Evolutionary conservation across 2,329 filamentous ascomycete species (phyloP).

Genomic region (Catunica adiposa): DNA sequence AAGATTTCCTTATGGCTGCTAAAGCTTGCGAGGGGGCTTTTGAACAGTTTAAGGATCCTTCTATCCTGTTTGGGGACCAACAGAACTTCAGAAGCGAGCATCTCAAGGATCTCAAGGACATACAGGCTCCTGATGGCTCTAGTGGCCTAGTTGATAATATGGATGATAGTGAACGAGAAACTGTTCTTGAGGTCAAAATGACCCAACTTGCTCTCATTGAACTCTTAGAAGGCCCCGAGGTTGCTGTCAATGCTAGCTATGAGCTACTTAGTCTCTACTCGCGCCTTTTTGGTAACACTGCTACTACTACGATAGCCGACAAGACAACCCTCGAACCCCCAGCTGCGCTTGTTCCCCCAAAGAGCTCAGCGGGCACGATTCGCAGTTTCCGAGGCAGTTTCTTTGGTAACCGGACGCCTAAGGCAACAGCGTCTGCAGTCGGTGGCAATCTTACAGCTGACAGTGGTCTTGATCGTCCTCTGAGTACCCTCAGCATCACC

Average conservation of each 20-base stretch:
- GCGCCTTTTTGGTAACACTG: constrained; percentile 52
- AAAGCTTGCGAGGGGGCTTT: constrained; percentile 81
- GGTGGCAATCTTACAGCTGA: constrained; percentile 5
- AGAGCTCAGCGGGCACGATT: constrained; percentile 53
- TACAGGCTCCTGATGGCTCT: constrained; percentile 18
- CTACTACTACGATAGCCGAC: constrained; percentile 19
- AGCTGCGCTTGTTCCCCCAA: constrained; percentile 26
- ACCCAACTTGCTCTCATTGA: constrained; percentile 78
- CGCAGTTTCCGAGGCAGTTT: constrained; percentile 59
- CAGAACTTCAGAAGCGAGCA: constrained; percentile 47
- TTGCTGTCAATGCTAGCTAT: constrained; percentile 74
- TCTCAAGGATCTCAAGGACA: constrained; percentile 44
- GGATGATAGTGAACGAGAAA: constrained; percentile 69
- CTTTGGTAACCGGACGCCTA: constrained; percentile 38
- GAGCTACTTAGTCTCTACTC: constrained; percentile 72
- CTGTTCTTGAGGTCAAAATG: constrained; percentile 87
- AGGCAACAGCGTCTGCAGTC: constrained; percentile 6
- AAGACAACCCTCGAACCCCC: constrained; percentile 9
- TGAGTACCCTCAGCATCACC: constrained; percentile 27
- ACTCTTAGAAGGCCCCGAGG: constrained; percentile 63
- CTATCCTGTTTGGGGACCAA: constrained; percentile 50
- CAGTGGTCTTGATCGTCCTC: neutral
- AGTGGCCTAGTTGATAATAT: constrained; percentile 52
- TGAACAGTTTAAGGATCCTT: constrained; percentile 65
- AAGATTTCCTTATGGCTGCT: constrained; percentile 66